Evolutionary conservation across 352 stramenopile genomes (phyloP).

Genomic region (Globisporangium parvum): DNA sequence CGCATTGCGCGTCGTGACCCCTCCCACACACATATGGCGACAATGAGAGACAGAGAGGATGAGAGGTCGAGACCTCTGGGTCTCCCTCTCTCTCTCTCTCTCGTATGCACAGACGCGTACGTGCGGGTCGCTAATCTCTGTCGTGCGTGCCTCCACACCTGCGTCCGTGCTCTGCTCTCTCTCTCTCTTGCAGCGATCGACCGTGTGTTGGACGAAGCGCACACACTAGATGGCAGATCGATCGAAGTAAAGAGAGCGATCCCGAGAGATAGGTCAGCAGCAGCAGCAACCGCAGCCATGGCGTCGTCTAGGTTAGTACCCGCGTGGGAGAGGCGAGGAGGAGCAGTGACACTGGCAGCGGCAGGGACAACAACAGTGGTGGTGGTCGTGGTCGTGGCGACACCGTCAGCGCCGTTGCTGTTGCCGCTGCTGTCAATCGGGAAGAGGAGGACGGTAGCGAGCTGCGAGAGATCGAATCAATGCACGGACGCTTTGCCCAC

Average conservation of each 20-base stretch:
- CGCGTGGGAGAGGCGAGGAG: conserved; percentile 19
- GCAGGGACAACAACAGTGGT: too few relatives aligned
- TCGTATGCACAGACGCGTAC: too few relatives aligned
- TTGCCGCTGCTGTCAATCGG: conserved; percentile 4
- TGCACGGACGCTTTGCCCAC: conserved; percentile 18
- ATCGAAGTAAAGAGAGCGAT: conserved; percentile 92
- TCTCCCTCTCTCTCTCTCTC: too few relatives aligned
- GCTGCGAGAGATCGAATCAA: conserved; percentile 12
- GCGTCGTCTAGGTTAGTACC: conserved; percentile 70
- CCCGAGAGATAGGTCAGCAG: conserved; percentile 73
- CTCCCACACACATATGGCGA: too few relatives aligned
- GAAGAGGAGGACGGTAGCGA: conserved; percentile 17
- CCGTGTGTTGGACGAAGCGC: conserved; percentile 76
- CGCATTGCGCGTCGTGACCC: too few relatives aligned
- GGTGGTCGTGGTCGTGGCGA: too few relatives aligned
- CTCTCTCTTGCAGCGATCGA: conserved; percentile 54
- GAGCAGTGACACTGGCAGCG: conserved; percentile 3
- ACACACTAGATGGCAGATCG: conserved; percentile 86
- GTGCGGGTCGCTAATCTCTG: conserved; percentile 1
- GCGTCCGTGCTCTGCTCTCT: conserved; percentile 3
- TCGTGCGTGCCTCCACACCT: conserved; percentile 3
- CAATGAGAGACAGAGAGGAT: too few relatives aligned
- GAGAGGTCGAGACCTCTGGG: too few relatives aligned
- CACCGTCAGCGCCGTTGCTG: too few relatives aligned
- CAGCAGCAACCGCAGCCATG: neutral